Base-by-base conservation (phyloP, 805 yeast genomes). In the Ogataea sp. region DNA sequence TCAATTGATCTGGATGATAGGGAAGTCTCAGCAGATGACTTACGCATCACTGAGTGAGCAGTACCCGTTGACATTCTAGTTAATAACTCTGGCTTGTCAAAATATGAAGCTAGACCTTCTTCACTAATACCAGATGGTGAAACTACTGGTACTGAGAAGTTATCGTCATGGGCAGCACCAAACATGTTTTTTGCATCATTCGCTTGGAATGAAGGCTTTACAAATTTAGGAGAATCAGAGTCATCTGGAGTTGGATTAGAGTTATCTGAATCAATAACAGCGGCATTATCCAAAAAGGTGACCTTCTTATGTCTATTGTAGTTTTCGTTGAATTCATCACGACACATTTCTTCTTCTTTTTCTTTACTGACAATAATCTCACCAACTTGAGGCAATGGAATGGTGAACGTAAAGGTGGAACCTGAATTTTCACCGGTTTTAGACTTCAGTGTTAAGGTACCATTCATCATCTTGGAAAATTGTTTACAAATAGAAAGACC, bases 401-500 rank as follows among this genome's bases (percentile, higher is more conserved):
- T 79, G 1, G 80, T 78, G 50, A 93, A 84, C 0, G 78, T 80
- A 54, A 90, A 90, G 10, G 79, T 80, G 1, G 95, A 82, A 1
- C 98, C 98, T 3, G 34, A 32, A 32, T 32, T 11, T 32, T 10
- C 18, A 20, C 95, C 96, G 17, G 84, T 72, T 21, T 71, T 68
- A 0, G 95, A 83, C 41, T 81, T 71, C 37, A 93, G 59, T 2
- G 78, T 73, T 61, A 93, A 73, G 0, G 87, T 78, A 41, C 98
- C 96, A 34, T 77, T 68, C 96, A 87, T 87, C 76, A 86, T 74
- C 28, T 70, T 71, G 0, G 95, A 95, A 37, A 88, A 68, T 58
- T 88, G 96, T 39, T 83, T 66, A 58, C 95, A 88, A 51, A 87
- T 87, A 5, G 74, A 67, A 8, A 37, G 14, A 18, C 39, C 39